Conservation (phyloP, 208 protist species). For the Crithidia brevicula region DNA sequence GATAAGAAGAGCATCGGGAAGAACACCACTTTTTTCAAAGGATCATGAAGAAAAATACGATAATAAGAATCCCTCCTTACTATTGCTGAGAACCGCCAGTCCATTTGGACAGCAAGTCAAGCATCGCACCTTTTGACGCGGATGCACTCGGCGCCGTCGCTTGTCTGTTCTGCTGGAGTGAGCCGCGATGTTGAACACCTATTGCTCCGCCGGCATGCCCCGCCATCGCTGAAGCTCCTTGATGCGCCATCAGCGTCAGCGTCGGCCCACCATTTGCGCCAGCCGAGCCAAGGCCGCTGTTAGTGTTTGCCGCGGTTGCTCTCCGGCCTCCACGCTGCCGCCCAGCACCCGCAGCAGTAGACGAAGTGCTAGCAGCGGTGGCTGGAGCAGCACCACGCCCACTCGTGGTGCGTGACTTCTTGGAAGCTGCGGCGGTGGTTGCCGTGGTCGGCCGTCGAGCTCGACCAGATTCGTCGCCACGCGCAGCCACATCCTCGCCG, state of each 20-base stretch:
- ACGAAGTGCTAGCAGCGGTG: too few relatives aligned
- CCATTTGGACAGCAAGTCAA: slow-evolving; percentile 49
- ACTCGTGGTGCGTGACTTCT: slow-evolving; percentile 18
- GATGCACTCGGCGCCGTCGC: too few relatives aligned
- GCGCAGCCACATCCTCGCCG: not conserved
- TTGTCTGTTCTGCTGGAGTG: too few relatives aligned
- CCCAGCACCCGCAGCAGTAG: not conserved
- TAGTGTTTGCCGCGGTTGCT: not conserved
- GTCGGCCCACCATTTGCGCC: slow-evolving; percentile 10
- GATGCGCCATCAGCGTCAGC: slow-evolving; percentile 24
- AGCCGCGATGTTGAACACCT: too few relatives aligned
- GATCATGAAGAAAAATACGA: too few relatives aligned
- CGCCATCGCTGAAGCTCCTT: not conserved
- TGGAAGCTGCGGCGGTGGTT: not conserved
- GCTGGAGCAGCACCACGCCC: slow-evolving; percentile 1
- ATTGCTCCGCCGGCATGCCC: not conserved
- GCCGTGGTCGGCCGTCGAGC: not conserved
- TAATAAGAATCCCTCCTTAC: too few relatives aligned
- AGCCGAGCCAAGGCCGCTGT: not conserved
- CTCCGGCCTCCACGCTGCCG: not conserved
- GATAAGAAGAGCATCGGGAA: too few relatives aligned
- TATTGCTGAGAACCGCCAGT: slow-evolving; percentile 13
- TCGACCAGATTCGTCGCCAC: too few relatives aligned
- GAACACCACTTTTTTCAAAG: too few relatives aligned
- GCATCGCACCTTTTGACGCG: slow-evolving; percentile 14